Evolutionary conservation across 768 basidiomycete genomes (phyloP), one percentile per base, ranked within the genome.

Genomic region (Kwoniella sp.): DNA sequence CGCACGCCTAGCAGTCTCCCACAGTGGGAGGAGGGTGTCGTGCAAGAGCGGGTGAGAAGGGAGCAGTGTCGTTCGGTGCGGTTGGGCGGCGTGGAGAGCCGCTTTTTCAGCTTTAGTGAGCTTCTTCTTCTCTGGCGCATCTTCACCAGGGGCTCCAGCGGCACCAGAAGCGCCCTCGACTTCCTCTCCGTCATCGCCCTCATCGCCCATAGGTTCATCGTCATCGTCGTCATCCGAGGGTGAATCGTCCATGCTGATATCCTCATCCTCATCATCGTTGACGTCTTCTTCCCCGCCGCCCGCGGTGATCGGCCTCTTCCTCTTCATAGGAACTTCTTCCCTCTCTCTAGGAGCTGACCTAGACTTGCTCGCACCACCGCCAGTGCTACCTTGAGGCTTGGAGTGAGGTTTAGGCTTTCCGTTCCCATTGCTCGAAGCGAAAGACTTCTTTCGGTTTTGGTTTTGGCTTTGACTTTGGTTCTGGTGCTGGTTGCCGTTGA

Each of bases 71-170:
- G 77, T 79, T 65, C 79, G 72, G 58, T 80, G 79, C 4, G 79
- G 79, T 69, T 79, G 77, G 57, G 73, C 67, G 31, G 79, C 79
- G 57, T 80, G 79, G 17, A 79, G 48, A 17, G 79, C 79, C 9
- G 61, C 61, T 63, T 67, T 69, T 53, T 80, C 79, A 61, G 68
- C 75, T 63, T 79, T 78, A 34, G 67, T 65, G 69, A 80, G 65
- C 57, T 75, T 55, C 13, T 54, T 61, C 51, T 67, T 61, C 60
- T 73, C 69, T 54, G 71, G 71, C 52, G 28, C 50, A 22, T 41
- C 25, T 25, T 23, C 38, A n/a, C 53, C 71, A 7, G 59, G 66
- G 17, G 58, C 70, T 12, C 56, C 55, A 2, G 71, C 61, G 13
- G 13, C 41, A 17, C 41, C 41, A 34, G 34, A 5, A 34, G 41